These are phyloP conservation scores for Glaciozyma antarctica DNA, from an alignment of 768 basidiomycete species.

Conservation along the genomic window DNA sequence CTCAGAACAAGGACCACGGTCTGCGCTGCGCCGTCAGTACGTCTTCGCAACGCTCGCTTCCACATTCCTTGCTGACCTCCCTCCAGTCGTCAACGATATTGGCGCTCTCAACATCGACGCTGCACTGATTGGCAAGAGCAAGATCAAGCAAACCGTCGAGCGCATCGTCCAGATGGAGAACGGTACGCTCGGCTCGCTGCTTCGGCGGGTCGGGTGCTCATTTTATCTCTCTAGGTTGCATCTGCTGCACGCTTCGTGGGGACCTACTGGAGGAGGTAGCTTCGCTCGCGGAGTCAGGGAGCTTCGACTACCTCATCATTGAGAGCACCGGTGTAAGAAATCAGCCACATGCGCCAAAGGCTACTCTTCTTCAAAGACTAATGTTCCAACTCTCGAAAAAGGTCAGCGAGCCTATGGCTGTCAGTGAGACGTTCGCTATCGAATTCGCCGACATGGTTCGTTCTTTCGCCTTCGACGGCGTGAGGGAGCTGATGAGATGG, in stretches of 20 bases:
- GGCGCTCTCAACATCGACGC: slow-evolving; percentile 35
- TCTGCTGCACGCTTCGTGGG: slow-evolving; percentile 40
- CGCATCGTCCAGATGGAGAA: slow-evolving; percentile 39
- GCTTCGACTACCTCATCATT: slow-evolving; percentile 39
- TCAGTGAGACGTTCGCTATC: slow-evolving; percentile 39
- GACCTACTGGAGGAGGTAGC: slow-evolving; percentile 40
- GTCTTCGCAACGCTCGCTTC: neutral
- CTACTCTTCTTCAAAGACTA: too few species aligned
- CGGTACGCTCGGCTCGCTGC: slow-evolving; percentile 22
- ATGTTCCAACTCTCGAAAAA: too few species aligned
- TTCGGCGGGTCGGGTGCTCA: too few species aligned
- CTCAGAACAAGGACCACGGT: slow-evolving; percentile 29
- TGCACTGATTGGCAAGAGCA: slow-evolving; percentile 35
- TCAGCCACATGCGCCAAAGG: too few species aligned
- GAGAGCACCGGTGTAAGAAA: slow-evolving; percentile 36
- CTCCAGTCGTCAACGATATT: slow-evolving; percentile 38
- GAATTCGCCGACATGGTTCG: slow-evolving; percentile 32
- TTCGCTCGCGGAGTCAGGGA: slow-evolving; percentile 33
- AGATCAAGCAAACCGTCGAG: slow-evolving; percentile 37
- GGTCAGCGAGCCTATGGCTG: slow-evolving; percentile 40
- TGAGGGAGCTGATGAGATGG: neutral
- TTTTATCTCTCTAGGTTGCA: slow-evolving; percentile 33
- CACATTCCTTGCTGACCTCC: too few species aligned
- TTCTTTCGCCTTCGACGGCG: neutral
- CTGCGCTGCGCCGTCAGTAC: slow-evolving; percentile 32